Evolutionary conservation across 305 asterid genomes (phyloP), one percentile per base, ranked within the genome.

Genomic region (Lippia alba): DNA sequence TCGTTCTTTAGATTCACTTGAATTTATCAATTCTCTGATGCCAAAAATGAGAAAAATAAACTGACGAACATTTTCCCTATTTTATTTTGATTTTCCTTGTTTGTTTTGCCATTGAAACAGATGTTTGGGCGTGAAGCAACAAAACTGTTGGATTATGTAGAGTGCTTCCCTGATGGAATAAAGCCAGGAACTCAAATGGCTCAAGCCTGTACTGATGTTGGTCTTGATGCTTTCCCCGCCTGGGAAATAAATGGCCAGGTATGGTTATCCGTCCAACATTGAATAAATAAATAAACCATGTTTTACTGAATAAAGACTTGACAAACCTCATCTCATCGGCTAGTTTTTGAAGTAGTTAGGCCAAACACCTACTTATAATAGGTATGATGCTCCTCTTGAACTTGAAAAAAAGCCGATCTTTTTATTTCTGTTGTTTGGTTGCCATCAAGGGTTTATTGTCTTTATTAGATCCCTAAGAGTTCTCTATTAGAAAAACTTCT

Each of bases 241-340:
- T 91, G 96, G 97, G 82, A 79, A 76, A 89, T 93, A 69, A 87
- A 91, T 67, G 96, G 90, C 44, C 77, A 89, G 96, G 97, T 90
- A 67, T 41, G 73, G 62, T 24, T 24, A 24, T 24, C 30, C 30
- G 30, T 24, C 30, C 30, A 24, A 24, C 30, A 24, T 24, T 24
- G 30, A 24, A 24, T 24, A 24, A 24, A 24, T 24, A 24, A 24
- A 24, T 24, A 24, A 3, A 24, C 30, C 30, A 24, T 24, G 30
- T 24, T 24, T 3, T 24, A 3, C 30, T 24, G 3, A 24, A 24
- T 24, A 24, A 24, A 24, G 30, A 24, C 30, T 24, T 24, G 30
- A 3, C 30, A 24, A 24, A 24, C 30, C 30, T 24, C 30, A 24
- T 24, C 30, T 24, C 30, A 24, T 24, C 30, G 3, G 30, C 30